Conservation (phyloP, 306 rosid genomes). For the Prunus kanzakura region DNA sequence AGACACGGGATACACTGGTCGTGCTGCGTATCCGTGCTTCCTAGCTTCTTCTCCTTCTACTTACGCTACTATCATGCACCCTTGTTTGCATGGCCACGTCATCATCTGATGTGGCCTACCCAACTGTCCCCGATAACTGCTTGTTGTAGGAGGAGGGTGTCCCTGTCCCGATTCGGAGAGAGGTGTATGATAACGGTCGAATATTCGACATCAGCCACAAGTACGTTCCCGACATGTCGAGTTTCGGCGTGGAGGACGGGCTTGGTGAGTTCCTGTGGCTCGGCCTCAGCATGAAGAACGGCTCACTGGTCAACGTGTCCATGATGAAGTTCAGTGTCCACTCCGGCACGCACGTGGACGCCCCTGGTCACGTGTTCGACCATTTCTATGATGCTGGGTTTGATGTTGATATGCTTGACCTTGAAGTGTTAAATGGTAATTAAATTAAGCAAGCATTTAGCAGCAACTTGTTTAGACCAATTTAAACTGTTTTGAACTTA, state of each 20-base stretch:
- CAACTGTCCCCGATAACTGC: neutral
- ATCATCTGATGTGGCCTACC: too few species aligned
- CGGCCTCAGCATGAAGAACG: neutral
- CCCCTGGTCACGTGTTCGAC: slow-evolving; percentile 54
- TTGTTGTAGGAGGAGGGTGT: neutral
- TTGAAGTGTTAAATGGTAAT: slow-evolving; percentile 61
- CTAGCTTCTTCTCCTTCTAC: neutral
- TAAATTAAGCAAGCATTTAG: neutral
- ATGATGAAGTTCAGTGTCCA: neutral
- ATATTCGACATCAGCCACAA: neutral
- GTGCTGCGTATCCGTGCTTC: too few species aligned
- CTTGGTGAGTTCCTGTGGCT: neutral
- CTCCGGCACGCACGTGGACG: slow-evolving; percentile 27
- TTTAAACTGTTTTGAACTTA: neutral
- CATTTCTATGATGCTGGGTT: slow-evolving; percentile 75
- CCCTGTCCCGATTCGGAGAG: neutral
- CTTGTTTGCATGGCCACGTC: neutral
- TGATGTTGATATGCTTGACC: slow-evolving; percentile 70
- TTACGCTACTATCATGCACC: neutral
- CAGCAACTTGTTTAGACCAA: neutral
- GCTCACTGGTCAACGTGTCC: neutral
- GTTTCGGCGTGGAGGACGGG: neutral
- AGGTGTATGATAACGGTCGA: neutral
- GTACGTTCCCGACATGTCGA: neutral
- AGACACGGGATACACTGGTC: too few species aligned